Conservation (phyloP, 331 rosid species). For the Quercus tomentella region DNA sequence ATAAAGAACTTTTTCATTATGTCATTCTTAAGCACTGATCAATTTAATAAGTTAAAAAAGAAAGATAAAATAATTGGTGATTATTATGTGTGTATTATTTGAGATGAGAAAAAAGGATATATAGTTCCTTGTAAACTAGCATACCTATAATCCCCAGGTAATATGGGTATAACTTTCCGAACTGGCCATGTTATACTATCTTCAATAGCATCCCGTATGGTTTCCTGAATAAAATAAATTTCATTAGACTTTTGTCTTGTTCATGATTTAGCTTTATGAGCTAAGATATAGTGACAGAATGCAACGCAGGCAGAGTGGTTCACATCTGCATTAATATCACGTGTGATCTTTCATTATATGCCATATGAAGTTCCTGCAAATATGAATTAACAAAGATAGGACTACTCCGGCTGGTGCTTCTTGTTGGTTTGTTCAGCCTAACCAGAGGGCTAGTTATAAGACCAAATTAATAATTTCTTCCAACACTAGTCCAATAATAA, state of each 20-base stretch:
- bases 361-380: not conserved
- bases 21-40: not conserved
- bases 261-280: not conserved
- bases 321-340: not conserved
- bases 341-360: not conserved
- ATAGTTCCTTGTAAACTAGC: not conserved
- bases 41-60: not conserved
- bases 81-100: not conserved
- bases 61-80: not conserved
- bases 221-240: constrained; percentile 49
- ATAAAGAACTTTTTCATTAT: not conserved
- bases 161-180: constrained; percentile 66
- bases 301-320: not conserved
- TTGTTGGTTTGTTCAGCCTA: not conserved
- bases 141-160: constrained; percentile 93
- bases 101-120: not conserved
- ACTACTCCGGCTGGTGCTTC: not conserved
- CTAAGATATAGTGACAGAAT: not conserved
- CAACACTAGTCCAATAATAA: too few species aligned
- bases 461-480: not conserved
- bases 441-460: not conserved
- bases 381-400: not conserved
- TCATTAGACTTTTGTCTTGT: not conserved
- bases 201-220: constrained; percentile 88
- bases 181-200: constrained; percentile 94